Conservation (phyloP, 169 alveolate genomes). For the Plasmodium fragile region DNA sequence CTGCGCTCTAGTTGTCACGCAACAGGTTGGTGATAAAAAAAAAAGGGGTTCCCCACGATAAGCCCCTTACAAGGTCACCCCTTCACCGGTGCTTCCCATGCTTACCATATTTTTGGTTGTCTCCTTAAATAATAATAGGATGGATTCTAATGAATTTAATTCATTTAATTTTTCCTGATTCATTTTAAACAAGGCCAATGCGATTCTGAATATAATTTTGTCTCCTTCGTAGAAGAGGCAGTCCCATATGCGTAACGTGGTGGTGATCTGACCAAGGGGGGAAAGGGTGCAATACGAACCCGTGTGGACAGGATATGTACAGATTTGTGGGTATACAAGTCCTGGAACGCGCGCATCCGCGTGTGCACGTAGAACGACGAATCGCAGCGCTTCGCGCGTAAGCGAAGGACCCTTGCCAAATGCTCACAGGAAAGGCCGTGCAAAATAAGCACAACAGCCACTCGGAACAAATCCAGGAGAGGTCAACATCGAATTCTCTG, state of each 20-base stretch:
- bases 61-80: neutral
- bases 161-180: slow-evolving; percentile 79
- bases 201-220: slow-evolving; percentile 87
- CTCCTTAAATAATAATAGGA: slow-evolving; percentile 79
- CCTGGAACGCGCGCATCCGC: neutral
- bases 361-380: neutral
- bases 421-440: slow-evolving; percentile 85
- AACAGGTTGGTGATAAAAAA: neutral
- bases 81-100: neutral
- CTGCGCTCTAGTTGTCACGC: neutral
- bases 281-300: neutral
- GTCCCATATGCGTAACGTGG: slow-evolving; percentile 90
- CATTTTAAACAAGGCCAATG: slow-evolving; percentile 85
- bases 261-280: slow-evolving; percentile 78
- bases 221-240: slow-evolving; percentile 88
- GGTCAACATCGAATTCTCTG: slow-evolving; percentile 86
- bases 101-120: slow-evolving; percentile 78
- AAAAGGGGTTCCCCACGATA: neutral
- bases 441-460: slow-evolving; percentile 89
- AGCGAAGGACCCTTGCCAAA: neutral
- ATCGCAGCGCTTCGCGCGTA: neutral
- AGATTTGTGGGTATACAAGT: neutral
- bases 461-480: slow-evolving; percentile 89
- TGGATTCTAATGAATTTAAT: slow-evolving; percentile 76
- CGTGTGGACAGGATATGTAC: neutral